Conservation (phyloP, 2,329 filamentous ascomycete species). For the Fusarium tanahbumbuense region DNA sequence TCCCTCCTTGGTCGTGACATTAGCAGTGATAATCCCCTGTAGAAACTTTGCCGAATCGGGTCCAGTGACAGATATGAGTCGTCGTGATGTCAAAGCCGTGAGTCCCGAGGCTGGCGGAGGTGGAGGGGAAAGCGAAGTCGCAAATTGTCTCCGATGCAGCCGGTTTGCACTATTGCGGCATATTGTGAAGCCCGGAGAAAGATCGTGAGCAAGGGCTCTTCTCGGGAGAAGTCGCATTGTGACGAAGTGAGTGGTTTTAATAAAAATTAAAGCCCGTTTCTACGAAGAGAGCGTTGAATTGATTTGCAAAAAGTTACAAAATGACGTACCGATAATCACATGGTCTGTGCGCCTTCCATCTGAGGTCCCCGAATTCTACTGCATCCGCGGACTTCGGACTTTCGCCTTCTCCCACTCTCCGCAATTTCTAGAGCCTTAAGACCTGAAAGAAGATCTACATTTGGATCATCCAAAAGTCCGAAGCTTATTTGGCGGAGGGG, state of each 20-base stretch:
- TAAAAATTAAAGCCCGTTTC: constrained; percentile 5
- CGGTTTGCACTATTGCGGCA: constrained; percentile 49
- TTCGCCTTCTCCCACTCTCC: constrained; percentile 9
- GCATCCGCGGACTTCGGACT: constrained; percentile 31
- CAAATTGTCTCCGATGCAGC: constrained; percentile 50
- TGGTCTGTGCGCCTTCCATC: constrained; percentile 33
- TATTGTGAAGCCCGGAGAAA: constrained; percentile 29
- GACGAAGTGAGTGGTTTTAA: constrained; percentile 26
- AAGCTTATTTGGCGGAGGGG: constrained; percentile 13
- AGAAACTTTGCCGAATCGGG: constrained; percentile 85
- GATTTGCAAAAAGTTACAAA: constrained; percentile 40
- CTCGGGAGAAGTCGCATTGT: constrained; percentile 44
- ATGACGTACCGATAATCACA: constrained; percentile 36
- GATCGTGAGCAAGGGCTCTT: constrained; percentile 32
- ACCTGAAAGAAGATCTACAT: constrained; percentile 13
- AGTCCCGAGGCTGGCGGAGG: constrained; percentile 60
- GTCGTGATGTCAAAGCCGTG: constrained; percentile 75
- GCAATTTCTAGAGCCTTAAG: constrained; percentile 4
- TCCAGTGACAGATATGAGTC: constrained; percentile 82
- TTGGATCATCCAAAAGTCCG: not conserved
- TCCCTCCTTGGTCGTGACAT: constrained; percentile 53
- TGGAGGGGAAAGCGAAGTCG: constrained; percentile 49
- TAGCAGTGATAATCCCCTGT: constrained; percentile 85
- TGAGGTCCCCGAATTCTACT: not conserved
- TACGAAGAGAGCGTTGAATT: constrained; percentile 8